Percentiles rank a stretch among this genome's conserved stretches.
These are phyloP conservation scores for Lyophyllum decastes DNA, from an alignment of 768 basidiomycete species.

Conservation along the genomic window DNA sequence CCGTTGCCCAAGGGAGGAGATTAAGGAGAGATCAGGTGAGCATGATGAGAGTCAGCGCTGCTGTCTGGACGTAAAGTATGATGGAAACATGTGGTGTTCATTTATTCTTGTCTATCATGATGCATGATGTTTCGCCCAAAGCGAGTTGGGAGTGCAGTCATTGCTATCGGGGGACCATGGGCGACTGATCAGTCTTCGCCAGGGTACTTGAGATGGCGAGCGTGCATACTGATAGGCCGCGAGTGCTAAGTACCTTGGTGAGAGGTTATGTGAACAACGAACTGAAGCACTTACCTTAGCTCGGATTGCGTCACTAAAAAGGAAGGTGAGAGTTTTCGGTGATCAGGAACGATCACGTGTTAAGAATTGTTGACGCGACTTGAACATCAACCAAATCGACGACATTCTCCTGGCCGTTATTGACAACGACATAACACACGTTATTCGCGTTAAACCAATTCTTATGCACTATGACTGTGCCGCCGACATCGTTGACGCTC, in stretches of 20 bases:
- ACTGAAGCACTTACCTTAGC: too few relatives aligned
- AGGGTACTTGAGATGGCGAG: too few relatives aligned
- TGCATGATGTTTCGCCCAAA: too few relatives aligned
- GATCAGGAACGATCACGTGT: slow-evolving; percentile 15
- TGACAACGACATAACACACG: neutral
- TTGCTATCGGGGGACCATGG: too few relatives aligned
- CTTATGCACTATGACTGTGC: slow-evolving; percentile 22
- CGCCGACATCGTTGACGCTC: slow-evolving; percentile 37
- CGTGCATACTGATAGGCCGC: too few relatives aligned
- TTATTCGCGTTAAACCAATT: neutral
- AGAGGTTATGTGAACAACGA: too few relatives aligned
- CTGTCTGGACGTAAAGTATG: neutral
- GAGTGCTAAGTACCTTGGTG: too few relatives aligned
- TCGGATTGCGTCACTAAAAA: too few relatives aligned
- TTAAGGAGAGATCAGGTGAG: neutral
- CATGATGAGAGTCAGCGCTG: neutral
- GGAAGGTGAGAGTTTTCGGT: too few relatives aligned
- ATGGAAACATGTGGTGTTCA: neutral
- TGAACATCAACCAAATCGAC: slow-evolving; percentile 1
- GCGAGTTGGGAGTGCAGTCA: too few relatives aligned
- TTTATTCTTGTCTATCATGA: neutral
- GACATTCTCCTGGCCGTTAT: slow-evolving; percentile 1
- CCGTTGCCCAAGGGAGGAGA: too few relatives aligned
- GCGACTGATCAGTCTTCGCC: too few relatives aligned
- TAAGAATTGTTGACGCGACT: slow-evolving; percentile 13